Evolutionary conservation across 2,329 filamentous ascomycete genomes (phyloP), one percentile per base, ranked within the genome.

Genomic region (Fusarium cyanostomum): DNA sequence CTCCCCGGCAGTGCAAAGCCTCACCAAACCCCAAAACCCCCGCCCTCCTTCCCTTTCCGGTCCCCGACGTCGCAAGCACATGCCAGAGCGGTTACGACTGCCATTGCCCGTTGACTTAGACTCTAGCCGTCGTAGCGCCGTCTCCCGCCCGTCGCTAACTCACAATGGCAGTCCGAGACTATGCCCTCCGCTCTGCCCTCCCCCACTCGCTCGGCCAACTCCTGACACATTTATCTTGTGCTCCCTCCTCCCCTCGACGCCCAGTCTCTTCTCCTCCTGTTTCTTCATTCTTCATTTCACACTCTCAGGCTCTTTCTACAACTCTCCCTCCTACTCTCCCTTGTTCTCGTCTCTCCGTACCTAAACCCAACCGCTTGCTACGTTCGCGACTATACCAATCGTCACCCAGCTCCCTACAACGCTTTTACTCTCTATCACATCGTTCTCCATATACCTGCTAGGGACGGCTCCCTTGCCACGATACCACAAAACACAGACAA

Each of bases 381-480:
- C 30, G 33, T 28, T 51, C 37, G 24, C 51, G 35, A 56, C 44
- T 46, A 58, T 26, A 38, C 18, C 33, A 35, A 59, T 26, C 26
- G 38, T 35, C 41, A 38, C 33, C 21, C 27, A 52, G 21, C 39
- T 31, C 41, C 30, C 51, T 33, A 13, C 56, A 41, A 56, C 54
- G 35, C 15, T 41, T 41, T 38, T 46, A 56, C 44, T 48, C 51
- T 43, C 44, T 41, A 41, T 18, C 44, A 54, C 21, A 41, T 34
- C 52, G 16, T 41, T 35, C 55, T 43, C 38, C 31, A 33, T 45
- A 21, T 38, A 50, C 55, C 49, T 70, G 67, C 64, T 70, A 70
- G 67, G 67, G 55, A 59, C 67, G 59, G 42, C 51, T 59, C 42
- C 67, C 67, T 70, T 68, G 67, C 67, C 67, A 63, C 67, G 67